Evolutionary conservation across 345 rosid species (phyloP), one percentile per base, ranked within the genome.

Genomic region (Corymbia maculata): DNA sequence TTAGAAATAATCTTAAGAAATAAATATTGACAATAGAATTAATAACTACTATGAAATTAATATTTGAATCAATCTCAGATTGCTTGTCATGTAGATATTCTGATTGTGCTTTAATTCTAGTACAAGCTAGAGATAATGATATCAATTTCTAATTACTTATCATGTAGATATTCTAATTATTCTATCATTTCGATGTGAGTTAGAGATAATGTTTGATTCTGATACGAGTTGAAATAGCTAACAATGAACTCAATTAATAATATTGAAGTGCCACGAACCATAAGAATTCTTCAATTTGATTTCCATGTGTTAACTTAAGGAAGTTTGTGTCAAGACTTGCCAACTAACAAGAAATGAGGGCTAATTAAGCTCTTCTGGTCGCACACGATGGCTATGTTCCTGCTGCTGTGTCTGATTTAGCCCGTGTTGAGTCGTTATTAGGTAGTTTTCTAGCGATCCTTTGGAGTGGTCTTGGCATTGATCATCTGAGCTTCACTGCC

Each of bases 141-240:
- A 55, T 55, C 1, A 0, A 55, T 53, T 0, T 3, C 19, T 19
- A 2, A 53, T 19, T 53, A 24, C 5, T 55, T 2, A 0, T 55
- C 0, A 55, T 55, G 0, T 0, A 0, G 0, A 53, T 55, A 55
- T 21, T 55, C 21, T 8, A 4, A 55, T 8, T 55, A 1, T 0
- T 0, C 8, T 55, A 4, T 0, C 10, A 21, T 55, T 55, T 0
- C 8, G 2, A 2, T 55, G 59, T 0, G 2, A 7, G 53, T 13
- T 15, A 12, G 16, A 15, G 16, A 14, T 3, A 52, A 52, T 36
- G 0, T 55, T 5, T 55, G 2, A 55, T 55, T 9, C 0, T 55
- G 12, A 10, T 8, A 26, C 0, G 0, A 9, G 61, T 1, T 22
- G 61, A 4, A 22, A 9, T 51, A 51, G 17, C 14, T 51, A 13